Conservation (phyloP, 1,284 basidiomycete species). For the Violaceomyces palustris region DNA sequence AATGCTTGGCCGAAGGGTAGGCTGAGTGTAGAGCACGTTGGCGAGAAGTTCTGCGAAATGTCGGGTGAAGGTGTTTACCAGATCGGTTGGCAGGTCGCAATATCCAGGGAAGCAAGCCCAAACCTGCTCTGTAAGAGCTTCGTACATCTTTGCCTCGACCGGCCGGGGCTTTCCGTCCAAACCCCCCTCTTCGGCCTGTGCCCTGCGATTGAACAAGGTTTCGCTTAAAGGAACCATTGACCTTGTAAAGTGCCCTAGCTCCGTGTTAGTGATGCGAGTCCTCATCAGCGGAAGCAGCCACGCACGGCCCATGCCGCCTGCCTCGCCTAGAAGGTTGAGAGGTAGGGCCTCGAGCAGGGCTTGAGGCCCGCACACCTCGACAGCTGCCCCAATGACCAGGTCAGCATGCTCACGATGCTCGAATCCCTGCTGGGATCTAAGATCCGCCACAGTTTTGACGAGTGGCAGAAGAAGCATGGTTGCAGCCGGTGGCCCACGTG, state of each 20-base stretch:
- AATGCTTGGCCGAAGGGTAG: slow-evolving; percentile 73
- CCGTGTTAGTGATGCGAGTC: slow-evolving; percentile 70
- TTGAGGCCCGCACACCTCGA: slow-evolving; percentile 80
- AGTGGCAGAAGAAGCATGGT: slow-evolving; percentile 68
- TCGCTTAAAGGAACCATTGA: slow-evolving; percentile 93
- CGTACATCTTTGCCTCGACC: slow-evolving; percentile 88
- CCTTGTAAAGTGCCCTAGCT: slow-evolving; percentile 76
- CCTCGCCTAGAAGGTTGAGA: slow-evolving; percentile 63
- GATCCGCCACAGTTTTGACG: slow-evolving; percentile 69
- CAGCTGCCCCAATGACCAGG: slow-evolving; percentile 70
- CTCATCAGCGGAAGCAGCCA: slow-evolving; percentile 86
- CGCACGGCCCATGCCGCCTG: slow-evolving; percentile 65
- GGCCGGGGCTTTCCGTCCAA: slow-evolving; percentile 59
- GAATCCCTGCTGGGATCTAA: slow-evolving; percentile 74
- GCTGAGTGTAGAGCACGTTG: slow-evolving; percentile 82
- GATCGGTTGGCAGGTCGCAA: slow-evolving; percentile 77
- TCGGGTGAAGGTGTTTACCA: slow-evolving; percentile 52
- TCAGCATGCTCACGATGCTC: slow-evolving; percentile 88
- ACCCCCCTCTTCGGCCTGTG: slow-evolving; percentile 68
- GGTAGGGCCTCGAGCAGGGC: slow-evolving; percentile 72
- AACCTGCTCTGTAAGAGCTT: slow-evolving; percentile 82
- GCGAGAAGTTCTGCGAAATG: slow-evolving; percentile 64
- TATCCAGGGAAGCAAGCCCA: slow-evolving; percentile 68
- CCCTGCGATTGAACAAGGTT: slow-evolving; percentile 67
- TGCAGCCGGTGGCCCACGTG: slow-evolving; percentile 54